phyloP scores from a whole-genome alignment of 306 rosid genomes.

The Vigna radiata region DNA sequence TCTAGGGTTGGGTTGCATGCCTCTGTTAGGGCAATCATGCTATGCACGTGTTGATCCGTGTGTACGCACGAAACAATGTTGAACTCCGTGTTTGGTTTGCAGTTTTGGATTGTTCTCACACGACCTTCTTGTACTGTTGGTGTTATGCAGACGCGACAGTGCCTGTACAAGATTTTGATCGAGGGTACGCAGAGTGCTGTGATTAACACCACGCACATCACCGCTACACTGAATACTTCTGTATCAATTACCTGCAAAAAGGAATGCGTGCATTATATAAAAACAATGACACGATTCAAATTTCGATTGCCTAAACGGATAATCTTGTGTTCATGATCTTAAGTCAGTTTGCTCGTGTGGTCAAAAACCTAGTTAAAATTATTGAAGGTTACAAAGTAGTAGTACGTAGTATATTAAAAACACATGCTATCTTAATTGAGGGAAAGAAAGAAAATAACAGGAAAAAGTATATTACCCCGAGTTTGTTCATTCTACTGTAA shows the following conservation, averaged over 20 bases:
- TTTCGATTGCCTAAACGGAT: too few relatives aligned
- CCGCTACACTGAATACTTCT: conserved; percentile 31
- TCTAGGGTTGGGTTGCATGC: conserved; percentile 43
- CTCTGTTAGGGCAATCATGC: conserved; percentile 54
- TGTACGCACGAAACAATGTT: conserved; percentile 51
- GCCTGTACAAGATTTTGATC: conserved; percentile 27
- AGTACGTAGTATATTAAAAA: too few relatives aligned
- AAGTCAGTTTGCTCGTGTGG: too few relatives aligned
- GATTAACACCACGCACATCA: conserved; percentile 7
- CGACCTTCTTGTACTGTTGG: not conserved
- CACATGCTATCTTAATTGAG: too few relatives aligned
- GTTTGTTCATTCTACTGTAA: not conserved
- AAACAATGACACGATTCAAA: too few relatives aligned
- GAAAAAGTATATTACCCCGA: conserved; percentile 14
- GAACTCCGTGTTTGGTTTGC: conserved; percentile 5
- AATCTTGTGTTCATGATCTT: too few relatives aligned
- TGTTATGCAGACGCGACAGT: not conserved
- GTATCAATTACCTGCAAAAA: conserved; percentile 44
- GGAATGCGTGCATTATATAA: not conserved
- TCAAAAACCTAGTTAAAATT: too few relatives aligned
- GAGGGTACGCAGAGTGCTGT: conserved; percentile 28
- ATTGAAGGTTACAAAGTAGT: too few relatives aligned
- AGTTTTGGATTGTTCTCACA: conserved; percentile 43
- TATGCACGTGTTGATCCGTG: conserved; percentile 47
- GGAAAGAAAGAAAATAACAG: too few relatives aligned